These are phyloP conservation scores for Trifolium dubium DNA, from an alignment of 306 rosid species.

Conservation along the genomic window DNA sequence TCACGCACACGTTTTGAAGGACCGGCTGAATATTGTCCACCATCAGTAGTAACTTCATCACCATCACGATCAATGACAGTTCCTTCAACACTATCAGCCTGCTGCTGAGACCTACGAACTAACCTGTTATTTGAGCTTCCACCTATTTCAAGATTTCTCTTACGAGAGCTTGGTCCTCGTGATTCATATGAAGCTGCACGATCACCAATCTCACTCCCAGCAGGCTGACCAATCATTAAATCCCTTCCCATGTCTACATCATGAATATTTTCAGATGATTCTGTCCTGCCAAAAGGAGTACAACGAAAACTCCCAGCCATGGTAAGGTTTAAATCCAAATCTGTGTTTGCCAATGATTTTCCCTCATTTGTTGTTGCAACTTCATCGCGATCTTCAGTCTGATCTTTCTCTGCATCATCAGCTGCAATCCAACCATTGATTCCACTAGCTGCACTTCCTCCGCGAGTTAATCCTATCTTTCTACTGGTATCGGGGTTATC, in stretches of 20 bases:
- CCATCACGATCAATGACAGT: conserved; percentile 97
- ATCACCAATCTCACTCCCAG: conserved; percentile 98
- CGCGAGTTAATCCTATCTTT: conserved; percentile 97
- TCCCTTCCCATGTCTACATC: conserved; percentile 97
- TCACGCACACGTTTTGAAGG: conserved; percentile 94
- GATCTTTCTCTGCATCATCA: conserved; percentile 88
- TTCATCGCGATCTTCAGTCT: conserved; percentile 91
- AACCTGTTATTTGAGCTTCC: conserved; percentile 87
- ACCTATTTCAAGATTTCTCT: conserved; percentile 84
- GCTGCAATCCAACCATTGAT: conserved; percentile 95
- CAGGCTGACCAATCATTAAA: conserved; percentile 93
- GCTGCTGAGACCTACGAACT: conserved; percentile 79
- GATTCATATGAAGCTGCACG: conserved; percentile 97
- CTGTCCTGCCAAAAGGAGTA: conserved; percentile 67
- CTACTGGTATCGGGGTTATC: conserved; percentile 85
- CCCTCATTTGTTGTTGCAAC: conserved; percentile 83
- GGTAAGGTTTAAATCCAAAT: conserved; percentile 90
- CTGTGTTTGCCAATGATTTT: conserved; percentile 53
- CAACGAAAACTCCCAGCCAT: conserved; percentile 80
- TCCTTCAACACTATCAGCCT: conserved; percentile 98
- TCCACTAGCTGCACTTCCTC: conserved; percentile 99
- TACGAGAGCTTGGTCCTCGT: conserved; percentile 96
- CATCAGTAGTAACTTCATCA: conserved; percentile 93
- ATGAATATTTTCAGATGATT: conserved; percentile 64
- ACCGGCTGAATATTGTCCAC: conserved; percentile 87